Conservation (phyloP, 441 rosid species). For the Arabidopsis hybrid region DNA sequence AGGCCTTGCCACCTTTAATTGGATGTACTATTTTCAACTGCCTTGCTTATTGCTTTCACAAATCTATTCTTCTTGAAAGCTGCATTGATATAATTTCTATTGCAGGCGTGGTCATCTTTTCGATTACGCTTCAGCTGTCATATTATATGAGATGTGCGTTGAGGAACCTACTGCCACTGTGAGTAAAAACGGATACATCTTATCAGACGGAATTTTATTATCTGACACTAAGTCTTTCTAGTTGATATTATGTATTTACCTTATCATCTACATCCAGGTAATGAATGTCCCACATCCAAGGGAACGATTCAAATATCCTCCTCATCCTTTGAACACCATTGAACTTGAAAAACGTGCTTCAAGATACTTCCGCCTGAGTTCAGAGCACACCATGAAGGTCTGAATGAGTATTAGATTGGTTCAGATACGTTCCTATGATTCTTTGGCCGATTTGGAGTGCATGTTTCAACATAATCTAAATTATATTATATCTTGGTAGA, state of each 20-base stretch:
- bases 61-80: slow-evolving; percentile 30
- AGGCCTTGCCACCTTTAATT: slow-evolving; percentile 76
- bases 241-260: slow-evolving; percentile 27
- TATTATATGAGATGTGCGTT: slow-evolving; percentile 93
- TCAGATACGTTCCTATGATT: slow-evolving; percentile 6
- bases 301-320: slow-evolving; percentile 87
- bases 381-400: slow-evolving; percentile 98
- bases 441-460: slow-evolving; percentile 19
- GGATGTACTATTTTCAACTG: slow-evolving; percentile 67
- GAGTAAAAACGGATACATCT: slow-evolving; percentile 48
- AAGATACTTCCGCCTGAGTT: slow-evolving; percentile 91
- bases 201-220: neutral
- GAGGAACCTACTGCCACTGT: slow-evolving; percentile 89
- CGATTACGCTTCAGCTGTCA: slow-evolving; percentile 78
- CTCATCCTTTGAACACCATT: slow-evolving; percentile 93
- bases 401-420: slow-evolving; percentile 17
- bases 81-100: slow-evolving; percentile 38
- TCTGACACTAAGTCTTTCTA: slow-evolving; percentile 36
- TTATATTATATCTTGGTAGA: slow-evolving; percentile 9
- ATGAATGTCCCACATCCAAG: slow-evolving; percentile 73
- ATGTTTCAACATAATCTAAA: slow-evolving; percentile 8
- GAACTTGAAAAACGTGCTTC: slow-evolving; percentile 98
- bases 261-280: slow-evolving; percentile 58
- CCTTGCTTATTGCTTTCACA: neutral
- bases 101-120: slow-evolving; percentile 96